Evolutionary conservation across 106 monocot genomes (phyloP).

Genomic region (Alisma plantagoaquatica): DNA sequence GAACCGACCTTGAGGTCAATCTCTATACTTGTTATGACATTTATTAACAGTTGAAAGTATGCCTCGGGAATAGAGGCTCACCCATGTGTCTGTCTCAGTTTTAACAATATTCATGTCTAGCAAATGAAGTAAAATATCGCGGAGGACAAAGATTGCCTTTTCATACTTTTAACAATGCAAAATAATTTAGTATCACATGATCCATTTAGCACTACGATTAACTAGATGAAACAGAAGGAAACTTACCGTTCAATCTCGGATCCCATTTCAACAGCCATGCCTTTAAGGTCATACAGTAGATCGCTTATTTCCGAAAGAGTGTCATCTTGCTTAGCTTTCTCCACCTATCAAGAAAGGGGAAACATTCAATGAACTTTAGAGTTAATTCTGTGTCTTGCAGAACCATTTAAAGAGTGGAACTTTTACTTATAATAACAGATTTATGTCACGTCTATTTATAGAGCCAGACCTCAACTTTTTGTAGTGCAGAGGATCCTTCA

Average conservation of each 20-base stretch:
- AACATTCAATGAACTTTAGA: neutral
- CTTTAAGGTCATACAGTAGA: slow-evolving; percentile 46
- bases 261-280: slow-evolving; percentile 81
- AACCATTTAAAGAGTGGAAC: neutral
- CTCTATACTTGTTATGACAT: no score
- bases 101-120: no score
- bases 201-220: no score
- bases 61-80: no score
- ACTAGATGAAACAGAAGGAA: neutral
- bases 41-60: no score
- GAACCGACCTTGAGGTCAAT: no score
- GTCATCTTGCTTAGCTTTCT: slow-evolving; percentile 71
- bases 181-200: no score
- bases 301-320: slow-evolving; percentile 37
- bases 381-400: neutral
- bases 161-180: no score
- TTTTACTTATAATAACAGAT: no score
- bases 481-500: slow-evolving; percentile 30
- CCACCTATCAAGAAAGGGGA: slow-evolving; percentile 23
- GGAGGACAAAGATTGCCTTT: no score
- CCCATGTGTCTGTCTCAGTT: no score
- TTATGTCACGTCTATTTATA: neutral
- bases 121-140: no score
- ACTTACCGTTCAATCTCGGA: slow-evolving; percentile 56
- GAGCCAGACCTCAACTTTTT: slow-evolving; percentile 44